Conservation (phyloP, 208 protist species). For the Crithidia acanthocephali region DNA sequence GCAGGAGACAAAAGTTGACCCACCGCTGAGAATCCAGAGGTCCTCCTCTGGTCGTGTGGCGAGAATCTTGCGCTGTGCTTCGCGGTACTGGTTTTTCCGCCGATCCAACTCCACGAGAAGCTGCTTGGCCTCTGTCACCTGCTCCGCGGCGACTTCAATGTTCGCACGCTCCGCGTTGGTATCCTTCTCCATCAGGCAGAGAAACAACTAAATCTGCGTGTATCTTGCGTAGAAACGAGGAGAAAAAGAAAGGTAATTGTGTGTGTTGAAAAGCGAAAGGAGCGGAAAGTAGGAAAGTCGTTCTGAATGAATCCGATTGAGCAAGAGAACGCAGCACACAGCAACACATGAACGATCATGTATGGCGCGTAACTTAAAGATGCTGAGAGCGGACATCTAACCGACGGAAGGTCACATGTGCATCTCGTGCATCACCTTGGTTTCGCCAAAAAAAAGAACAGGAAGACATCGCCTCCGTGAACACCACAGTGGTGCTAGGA, state of each 20-base stretch:
- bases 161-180: conserved; percentile 37
- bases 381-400: no score
- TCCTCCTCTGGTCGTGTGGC: conserved; percentile 49
- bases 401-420: no score
- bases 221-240: not conserved
- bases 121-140: conserved; percentile 68
- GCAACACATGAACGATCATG: no score
- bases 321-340: no score
- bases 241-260: not conserved
- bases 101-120: conserved; percentile 79
- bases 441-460: no score
- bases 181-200: conserved; percentile 22
- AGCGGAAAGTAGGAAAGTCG: no score
- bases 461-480: no score
- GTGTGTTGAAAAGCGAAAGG: no score
- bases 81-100: conserved; percentile 81
- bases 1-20: conserved; percentile 79
- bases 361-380: no score
- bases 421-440: no score
- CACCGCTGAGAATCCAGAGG: conserved; percentile 78
- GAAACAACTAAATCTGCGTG: not conserved
- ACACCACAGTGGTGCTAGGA: no score
- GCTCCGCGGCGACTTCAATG: conserved; percentile 65
- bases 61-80: conserved; percentile 64
- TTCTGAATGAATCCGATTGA: no score